Base-by-base conservation (phyloP, 202 grass and related monocot species). In the Musa balbisiana region DNA sequence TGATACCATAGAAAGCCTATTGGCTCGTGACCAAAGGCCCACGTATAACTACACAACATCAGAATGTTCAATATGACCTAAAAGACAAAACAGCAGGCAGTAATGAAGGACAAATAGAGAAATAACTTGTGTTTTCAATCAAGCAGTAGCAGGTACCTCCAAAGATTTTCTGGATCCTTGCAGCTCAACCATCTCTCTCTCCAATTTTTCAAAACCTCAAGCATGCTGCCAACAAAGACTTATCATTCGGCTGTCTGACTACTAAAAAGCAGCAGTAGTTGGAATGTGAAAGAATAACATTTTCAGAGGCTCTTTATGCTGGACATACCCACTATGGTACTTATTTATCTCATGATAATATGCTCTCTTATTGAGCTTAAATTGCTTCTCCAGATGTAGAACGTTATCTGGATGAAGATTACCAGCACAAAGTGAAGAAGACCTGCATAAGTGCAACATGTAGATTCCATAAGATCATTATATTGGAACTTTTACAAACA, bases 181-280 rank as follows among this genome's bases (percentile, higher is more conserved):
- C 82, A 83, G 67, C 63, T 84, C 72, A 89, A 65, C 89, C 92
- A 96, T 89, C 80, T 89, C 33, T 87, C 85, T 62, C 79, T 89
- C 92, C 89, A 96, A 76, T 83, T 89, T 75, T 91, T 88, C 84
- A 96, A 75, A 74, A 76, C 80, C 19, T 85, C 89, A 69, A 96
- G 76, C 88, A 91, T 82, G 80, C 92, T 96, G 78, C 82, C 17
- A 64, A 11, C 20, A 81, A n/a, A 84, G 56, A 74, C 68, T 23
- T 53, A 78, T 72, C 53, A 80, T 53, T 54, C 52, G 19, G 2
- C 24, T 43, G 33, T 43, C 73, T 52, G 50, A 83, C 67, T 53
- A 76, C 15, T 49, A 51, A 2, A 25, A 21, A 3, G 5, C 33
- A 50, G 29, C 9, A 22, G 22, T 25, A 16, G 27, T 11, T 3